Evolutionary conservation across 2,329 filamentous ascomycete species (phyloP).

Genomic region (Sarocladiaceae sp.): DNA sequence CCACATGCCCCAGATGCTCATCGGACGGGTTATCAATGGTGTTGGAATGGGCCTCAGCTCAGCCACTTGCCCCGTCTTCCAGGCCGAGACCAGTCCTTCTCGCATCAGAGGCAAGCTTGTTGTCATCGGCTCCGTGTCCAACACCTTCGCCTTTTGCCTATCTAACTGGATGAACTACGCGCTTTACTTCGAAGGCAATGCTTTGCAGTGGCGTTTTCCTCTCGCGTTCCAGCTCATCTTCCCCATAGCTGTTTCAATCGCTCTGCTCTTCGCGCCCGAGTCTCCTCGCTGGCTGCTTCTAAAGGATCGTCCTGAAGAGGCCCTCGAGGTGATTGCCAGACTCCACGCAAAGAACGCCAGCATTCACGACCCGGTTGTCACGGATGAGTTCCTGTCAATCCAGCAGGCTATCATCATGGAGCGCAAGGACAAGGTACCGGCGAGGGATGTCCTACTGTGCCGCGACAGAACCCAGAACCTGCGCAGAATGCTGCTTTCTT

Average conservation of each 20-base stretch:
- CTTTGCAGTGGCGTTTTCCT: slow-evolving; percentile 31
- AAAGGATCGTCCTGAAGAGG: slow-evolving; percentile 49
- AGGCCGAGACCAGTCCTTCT: slow-evolving; percentile 25
- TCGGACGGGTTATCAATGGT: slow-evolving; percentile 35
- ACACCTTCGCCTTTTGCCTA: slow-evolving; percentile 36
- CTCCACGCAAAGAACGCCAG: slow-evolving; percentile 42
- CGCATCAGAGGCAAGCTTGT: slow-evolving; percentile 37
- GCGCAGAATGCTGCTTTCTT: slow-evolving; percentile 28
- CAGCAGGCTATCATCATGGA: slow-evolving; percentile 28
- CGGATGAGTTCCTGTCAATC: slow-evolving; percentile 29
- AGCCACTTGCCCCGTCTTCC: slow-evolving; percentile 27
- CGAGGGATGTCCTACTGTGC: slow-evolving; percentile 27
- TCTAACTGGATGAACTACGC: slow-evolving; percentile 42
- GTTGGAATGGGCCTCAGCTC: slow-evolving; percentile 31
- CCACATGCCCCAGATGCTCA: slow-evolving; percentile 32
- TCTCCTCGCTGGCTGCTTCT: slow-evolving; percentile 46
- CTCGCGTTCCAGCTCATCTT: slow-evolving; percentile 31
- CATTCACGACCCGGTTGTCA: slow-evolving; percentile 21
- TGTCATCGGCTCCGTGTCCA: slow-evolving; percentile 33
- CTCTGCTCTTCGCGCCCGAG: slow-evolving; percentile 33
- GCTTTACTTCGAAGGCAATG: slow-evolving; percentile 26
- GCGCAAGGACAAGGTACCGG: slow-evolving; percentile 24
- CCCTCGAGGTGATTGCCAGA: slow-evolving; percentile 48
- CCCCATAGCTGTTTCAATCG: slow-evolving; percentile 25
- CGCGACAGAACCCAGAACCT: slow-evolving; percentile 31